Conservation (phyloP, 768 basidiomycete genomes). For the Phaffia australis region DNA sequence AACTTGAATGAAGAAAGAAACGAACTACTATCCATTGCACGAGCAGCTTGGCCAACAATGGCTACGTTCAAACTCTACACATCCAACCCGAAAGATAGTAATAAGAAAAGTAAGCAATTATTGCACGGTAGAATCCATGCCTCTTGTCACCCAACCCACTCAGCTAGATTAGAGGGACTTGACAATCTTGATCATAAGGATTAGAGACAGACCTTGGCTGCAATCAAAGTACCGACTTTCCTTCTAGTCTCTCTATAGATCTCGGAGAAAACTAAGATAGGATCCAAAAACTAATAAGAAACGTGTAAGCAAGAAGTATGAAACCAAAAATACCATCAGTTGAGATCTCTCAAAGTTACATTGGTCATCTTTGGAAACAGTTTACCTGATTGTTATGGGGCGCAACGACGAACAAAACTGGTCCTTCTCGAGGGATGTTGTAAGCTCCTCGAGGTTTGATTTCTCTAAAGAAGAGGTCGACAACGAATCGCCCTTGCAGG, state of each 20-base stretch:
- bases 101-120: not conserved
- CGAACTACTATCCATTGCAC: conserved; percentile 78
- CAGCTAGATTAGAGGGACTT: not conserved
- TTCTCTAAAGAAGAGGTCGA: conserved; percentile 93
- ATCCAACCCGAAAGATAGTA: not conserved
- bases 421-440: conserved; percentile 77
- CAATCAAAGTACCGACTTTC: conserved; percentile 73
- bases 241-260: conserved; percentile 73
- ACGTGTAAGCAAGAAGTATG: not conserved
- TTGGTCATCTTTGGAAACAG: conserved; percentile 16
- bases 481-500: conserved; percentile 51
- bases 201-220: conserved; percentile 49
- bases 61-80: conserved; percentile 61
- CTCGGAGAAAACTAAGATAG: conserved; percentile 69
- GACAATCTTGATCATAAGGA: not conserved
- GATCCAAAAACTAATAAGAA: conserved; percentile 72
- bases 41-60: conserved; percentile 67
- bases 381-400: conserved; percentile 82
- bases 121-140: not conserved
- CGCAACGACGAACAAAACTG: conserved; percentile 84
- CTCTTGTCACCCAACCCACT: not conserved
- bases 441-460: conserved; percentile 86
- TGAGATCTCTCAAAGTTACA: conserved; percentile 25
- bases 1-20: conserved; percentile 30
- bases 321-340: not conserved